phyloP scores from a whole-genome alignment of 495 filamentous ascomycete genomes.

The Geoglossum glabrum region DNA sequence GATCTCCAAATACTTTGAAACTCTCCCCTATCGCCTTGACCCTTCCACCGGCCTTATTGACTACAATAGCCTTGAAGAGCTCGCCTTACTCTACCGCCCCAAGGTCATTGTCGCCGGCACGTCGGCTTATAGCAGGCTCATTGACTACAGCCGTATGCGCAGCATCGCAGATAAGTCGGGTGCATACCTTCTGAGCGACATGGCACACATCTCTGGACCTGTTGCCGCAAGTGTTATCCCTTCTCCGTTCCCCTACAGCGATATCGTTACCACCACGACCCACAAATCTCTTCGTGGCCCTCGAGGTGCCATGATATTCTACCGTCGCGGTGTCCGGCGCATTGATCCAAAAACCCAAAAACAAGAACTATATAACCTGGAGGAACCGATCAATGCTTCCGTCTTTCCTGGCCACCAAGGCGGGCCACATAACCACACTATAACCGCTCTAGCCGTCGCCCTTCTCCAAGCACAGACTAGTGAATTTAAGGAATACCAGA shows the following conservation, averaged over 20 bases:
- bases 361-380: slow-evolving; percentile 71
- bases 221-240: slow-evolving; percentile 80
- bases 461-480: slow-evolving; percentile 75
- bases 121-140: slow-evolving; percentile 82
- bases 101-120: slow-evolving; percentile 92
- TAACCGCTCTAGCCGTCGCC: slow-evolving; percentile 83
- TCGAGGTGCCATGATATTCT: slow-evolving; percentile 96
- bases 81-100: slow-evolving; percentile 71
- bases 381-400: slow-evolving; percentile 83
- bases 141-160: slow-evolving; percentile 80
- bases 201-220: slow-evolving; percentile 94
- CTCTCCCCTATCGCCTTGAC: slow-evolving; percentile 79
- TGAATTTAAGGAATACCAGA: slow-evolving; percentile 82
- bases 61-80: slow-evolving; percentile 71
- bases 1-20: slow-evolving; percentile 98
- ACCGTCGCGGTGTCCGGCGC: slow-evolving; percentile 70
- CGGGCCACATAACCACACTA: slow-evolving; percentile 97
- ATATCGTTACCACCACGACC: slow-evolving; percentile 94
- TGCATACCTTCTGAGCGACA: slow-evolving; percentile 82
- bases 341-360: slow-evolving; percentile 71
- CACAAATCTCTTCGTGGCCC: slow-evolving; percentile 94
- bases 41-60: slow-evolving; percentile 84
- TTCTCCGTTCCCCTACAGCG: slow-evolving; percentile 71
- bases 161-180: slow-evolving; percentile 75
- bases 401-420: slow-evolving; percentile 99